Evolutionary conservation across 1,284 basidiomycete genomes (phyloP), one percentile per base, ranked within the genome.

Genomic region (Hemileia vastatrix): DNA sequence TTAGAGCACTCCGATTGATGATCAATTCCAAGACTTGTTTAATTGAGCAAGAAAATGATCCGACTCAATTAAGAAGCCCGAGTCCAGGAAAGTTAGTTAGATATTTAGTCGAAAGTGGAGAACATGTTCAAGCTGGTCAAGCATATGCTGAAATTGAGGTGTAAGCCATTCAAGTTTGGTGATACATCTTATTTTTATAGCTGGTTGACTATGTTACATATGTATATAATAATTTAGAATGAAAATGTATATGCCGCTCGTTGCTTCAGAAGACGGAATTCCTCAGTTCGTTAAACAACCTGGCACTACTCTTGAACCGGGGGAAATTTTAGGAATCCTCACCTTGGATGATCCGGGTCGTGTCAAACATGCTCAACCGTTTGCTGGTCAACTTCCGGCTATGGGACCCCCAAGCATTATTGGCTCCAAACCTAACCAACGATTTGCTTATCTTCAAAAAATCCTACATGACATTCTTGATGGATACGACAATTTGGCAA

Each of bases 41-140:
- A 77, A 94, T 99, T 70, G 95, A 97, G 79, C 93, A 98, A 78
- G 95, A 98, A 82, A 96, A 96, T 72, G 95, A 99, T 76, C 95
- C 95, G 4, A 98, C 95, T 15, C 94, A 98, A 77, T 81, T 98
- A 63, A 83, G 94, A 72, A 92, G 88, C 73, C 95, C 95, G 9
- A 91, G 87, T 78, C 95, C 95, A 23, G 95, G 95, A 55, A 99
- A 99, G 80, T 84, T 99, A 53, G 84, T 98, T 63, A 83, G 93
- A 57, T 94, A 88, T 81, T 84, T 98, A 67, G 86, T 98, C 67
- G 94, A 98, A 73, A 94, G 89, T 65, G 95, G 95, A 19, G 94
- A 97, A 68, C 95, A 98, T 77, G 83, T 99, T 78, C 87, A 88
- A 66, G 89, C 92, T 66, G 94, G 95, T 33, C 91, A 97, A 70